Evolutionary conservation across 1,284 basidiomycete species (phyloP), one percentile per base, ranked within the genome.

Genomic region (Grifola frondosa): DNA sequence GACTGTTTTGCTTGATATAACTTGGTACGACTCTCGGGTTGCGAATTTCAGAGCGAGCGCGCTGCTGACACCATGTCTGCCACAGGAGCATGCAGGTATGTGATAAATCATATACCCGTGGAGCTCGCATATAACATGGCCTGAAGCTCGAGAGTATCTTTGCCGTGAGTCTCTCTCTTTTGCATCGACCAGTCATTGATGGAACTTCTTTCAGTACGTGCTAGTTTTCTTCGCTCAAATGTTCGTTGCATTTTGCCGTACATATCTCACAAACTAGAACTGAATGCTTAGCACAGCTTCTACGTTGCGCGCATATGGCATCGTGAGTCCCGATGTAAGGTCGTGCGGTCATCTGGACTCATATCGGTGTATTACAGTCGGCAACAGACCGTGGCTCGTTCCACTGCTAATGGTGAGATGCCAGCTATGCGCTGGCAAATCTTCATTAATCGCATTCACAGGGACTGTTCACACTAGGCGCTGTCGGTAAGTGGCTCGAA

Each of bases 21-120:
- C 51, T 20, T 44, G 46, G 48, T 50, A 34, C 39, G 51, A n/a
- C n/a, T n/a, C n/a, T n/a, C n/a, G n/a, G n/a, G n/a, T 40, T 15
- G 19, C 5, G 11, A 6, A n/a, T 15, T 10, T 16, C 22, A 29
- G 1, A 20, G 15, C 21, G 8, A 2, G 6, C n/a, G 16, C 21
- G 20, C 16, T n/a, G 25, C 10, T 22, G 24, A 32, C n/a, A 7
- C 9, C 11, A 11, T 1, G 17, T 6, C 6, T 9, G 6, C 0
- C n/a, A 21, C 21, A 50, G 51, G 41, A 53, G 48, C 23, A 36
- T 50, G 4, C 34, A 36, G 43, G 35, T 44, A 11, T 20, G 35
- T 32, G 9, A 10, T 20, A 13, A n/a, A n/a, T n/a, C n/a, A n/a
- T n/a, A n/a, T n/a, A n/a, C n/a, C n/a, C n/a, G n/a, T n/a, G n/a